Evolutionary conservation across 306 rosid species (phyloP).

Genomic region (Lathyrus aphaca): DNA sequence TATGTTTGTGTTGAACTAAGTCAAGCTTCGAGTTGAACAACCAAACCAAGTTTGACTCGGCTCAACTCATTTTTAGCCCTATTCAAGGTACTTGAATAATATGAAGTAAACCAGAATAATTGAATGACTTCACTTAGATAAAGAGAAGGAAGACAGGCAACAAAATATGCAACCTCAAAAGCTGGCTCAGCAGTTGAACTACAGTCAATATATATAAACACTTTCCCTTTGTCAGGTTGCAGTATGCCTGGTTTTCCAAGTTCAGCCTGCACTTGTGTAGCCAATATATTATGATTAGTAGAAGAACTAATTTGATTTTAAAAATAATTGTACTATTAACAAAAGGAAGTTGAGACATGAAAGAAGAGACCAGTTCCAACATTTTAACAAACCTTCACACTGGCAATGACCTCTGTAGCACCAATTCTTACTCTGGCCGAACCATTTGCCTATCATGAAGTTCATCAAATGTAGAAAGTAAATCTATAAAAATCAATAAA

Average conservation of each 20-base stretch:
- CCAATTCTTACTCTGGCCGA: constrained; percentile 87
- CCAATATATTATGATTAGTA: constrained; percentile 29
- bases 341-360: constrained; percentile 12
- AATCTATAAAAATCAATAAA: not conserved
- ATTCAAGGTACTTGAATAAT: constrained; percentile 6
- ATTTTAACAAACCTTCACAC: constrained; percentile 73
- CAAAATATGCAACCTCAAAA: constrained; percentile 60
- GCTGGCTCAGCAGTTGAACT: constrained; percentile 78
- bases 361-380: constrained; percentile 12
- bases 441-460: constrained; percentile 71
- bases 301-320: constrained; percentile 23
- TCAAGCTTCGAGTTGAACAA: not conserved
- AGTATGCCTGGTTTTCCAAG: constrained; percentile 75
- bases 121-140: constrained; percentile 26
- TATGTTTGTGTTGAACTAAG: not conserved
- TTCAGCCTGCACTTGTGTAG: constrained; percentile 71
- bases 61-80: not conserved
- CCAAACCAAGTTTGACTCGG: not conserved
- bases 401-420: constrained; percentile 78
- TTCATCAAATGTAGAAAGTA: constrained; percentile 26
- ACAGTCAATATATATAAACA: constrained; percentile 69
- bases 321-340: not conserved
- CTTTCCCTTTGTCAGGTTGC: constrained; percentile 82
- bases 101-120: constrained; percentile 28
- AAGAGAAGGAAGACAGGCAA: constrained; percentile 18